Conservation (phyloP, 2,329 filamentous ascomycete species). For the Diaporthe sp. region DNA sequence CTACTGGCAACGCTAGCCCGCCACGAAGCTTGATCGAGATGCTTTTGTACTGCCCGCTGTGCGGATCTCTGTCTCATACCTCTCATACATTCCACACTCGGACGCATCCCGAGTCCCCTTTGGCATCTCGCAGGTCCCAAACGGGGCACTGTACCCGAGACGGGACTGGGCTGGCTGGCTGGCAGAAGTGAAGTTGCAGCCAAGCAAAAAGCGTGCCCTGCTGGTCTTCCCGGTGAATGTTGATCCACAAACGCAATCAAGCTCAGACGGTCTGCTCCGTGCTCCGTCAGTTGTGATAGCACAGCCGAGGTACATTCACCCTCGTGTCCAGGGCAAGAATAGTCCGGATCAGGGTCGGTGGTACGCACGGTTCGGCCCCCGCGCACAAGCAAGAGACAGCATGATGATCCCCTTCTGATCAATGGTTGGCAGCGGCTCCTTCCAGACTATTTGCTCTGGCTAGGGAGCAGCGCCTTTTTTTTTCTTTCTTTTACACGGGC, state of each 20-base stretch:
- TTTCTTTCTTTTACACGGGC: not conserved
- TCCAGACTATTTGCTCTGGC: not conserved
- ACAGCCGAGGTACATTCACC: conserved; percentile 1
- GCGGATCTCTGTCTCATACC: conserved; percentile 22
- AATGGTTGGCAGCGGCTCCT: not conserved
- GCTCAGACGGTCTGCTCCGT: conserved; percentile 20
- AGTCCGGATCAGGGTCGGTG: conserved; percentile 22
- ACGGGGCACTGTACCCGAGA: conserved; percentile 25
- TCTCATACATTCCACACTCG: conserved; percentile 28
- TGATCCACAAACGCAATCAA: not conserved
- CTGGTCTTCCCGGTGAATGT: not conserved
- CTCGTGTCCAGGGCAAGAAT: conserved; percentile 23
- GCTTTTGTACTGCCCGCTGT: conserved; percentile 27
- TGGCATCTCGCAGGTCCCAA: not conserved
- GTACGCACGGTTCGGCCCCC: conserved; percentile 23
- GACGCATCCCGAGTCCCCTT: conserved; percentile 5
- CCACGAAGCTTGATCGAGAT: conserved; percentile 33
- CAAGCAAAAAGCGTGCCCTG: conserved; percentile 4
- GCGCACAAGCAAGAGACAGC: conserved; percentile 6
- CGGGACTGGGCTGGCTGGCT: not conserved
- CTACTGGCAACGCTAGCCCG: conserved; percentile 21
- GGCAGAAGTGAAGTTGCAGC: not conserved
- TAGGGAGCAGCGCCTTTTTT: not conserved
- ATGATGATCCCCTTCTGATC: conserved; percentile 1
- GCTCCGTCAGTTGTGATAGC: not conserved